Percentiles rank a stretch among this genome's conserved stretches.
Conservation (phyloP, 768 basidiomycete genomes). For the Russula sp. region DNA sequence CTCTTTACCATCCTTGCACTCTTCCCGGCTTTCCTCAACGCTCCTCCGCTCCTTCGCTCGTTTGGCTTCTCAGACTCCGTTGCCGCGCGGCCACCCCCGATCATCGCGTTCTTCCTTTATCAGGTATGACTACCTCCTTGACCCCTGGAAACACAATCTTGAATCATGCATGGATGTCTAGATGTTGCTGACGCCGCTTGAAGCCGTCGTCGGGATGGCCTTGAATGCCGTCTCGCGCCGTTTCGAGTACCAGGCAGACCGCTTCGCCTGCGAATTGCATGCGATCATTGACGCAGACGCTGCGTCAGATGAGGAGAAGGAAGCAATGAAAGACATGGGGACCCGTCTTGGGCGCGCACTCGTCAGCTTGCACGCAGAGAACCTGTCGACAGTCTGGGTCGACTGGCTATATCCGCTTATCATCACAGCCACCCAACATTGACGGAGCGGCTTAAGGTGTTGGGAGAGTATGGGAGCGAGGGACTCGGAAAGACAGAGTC, state of each 20-base stretch:
- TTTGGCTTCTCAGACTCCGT: conserved; percentile 75
- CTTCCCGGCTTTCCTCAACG: conserved; percentile 87
- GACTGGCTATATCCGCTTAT: conserved; percentile 96
- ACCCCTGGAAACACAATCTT: background rate
- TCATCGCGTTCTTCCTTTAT: conserved; percentile 85
- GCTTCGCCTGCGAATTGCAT: conserved; percentile 75
- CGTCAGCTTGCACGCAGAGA: conserved; percentile 85
- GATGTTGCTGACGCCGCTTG: conserved; percentile 81
- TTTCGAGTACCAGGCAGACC: conserved; percentile 93
- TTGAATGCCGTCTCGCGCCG: conserved; percentile 81
- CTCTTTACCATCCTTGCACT: conserved; percentile 80
- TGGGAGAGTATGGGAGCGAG: conserved; percentile 47
- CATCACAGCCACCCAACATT: conserved; percentile 96
- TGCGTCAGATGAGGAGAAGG: conserved; percentile 43
- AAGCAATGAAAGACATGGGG: conserved; percentile 80
- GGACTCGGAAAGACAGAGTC: conserved; percentile 28
- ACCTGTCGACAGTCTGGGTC: conserved; percentile 89
- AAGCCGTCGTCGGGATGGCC: conserved; percentile 64
- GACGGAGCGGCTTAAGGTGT: conserved; percentile 79
- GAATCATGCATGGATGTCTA: conserved; percentile 31
- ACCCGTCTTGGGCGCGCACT: conserved; percentile 80
- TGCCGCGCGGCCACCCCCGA: conserved; percentile 67
- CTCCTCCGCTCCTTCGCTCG: conserved; percentile 71
- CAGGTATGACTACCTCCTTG: conserved; percentile 44
- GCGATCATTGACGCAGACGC: conserved; percentile 33